Percentiles rank a stretch among this genome's conserved stretches.
Conservation (phyloP, 768 basidiomycete species). For the Stropharia rugosoannulata region DNA sequence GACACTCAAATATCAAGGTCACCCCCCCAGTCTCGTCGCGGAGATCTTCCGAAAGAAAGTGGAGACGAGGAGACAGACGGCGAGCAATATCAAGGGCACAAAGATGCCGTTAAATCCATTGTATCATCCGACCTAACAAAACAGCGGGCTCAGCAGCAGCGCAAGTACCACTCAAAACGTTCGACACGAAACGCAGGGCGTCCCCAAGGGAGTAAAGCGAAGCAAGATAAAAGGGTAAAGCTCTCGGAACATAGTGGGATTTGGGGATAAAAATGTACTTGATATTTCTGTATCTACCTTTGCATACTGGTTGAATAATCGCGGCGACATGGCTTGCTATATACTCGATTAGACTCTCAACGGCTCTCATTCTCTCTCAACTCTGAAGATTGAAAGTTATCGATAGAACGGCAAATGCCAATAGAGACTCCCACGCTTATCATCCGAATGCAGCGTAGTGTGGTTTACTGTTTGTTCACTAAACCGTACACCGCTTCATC, state of each 20-base stretch:
- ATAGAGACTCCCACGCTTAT: conserved; percentile 4
- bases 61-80: conserved; percentile 36
- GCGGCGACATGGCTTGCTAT: not conserved
- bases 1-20: conserved; percentile 43
- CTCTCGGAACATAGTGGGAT: conserved; percentile 51
- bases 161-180: conserved; percentile 79
- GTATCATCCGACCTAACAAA: conserved; percentile 64
- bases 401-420: not conserved
- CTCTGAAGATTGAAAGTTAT: not conserved
- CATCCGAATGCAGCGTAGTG: not conserved
- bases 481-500: not conserved
- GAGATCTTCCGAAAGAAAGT: conserved; percentile 26
- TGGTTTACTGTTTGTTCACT: conserved; percentile 1
- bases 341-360: not conserved
- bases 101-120: conserved; percentile 48
- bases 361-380: not conserved
- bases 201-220: conserved; percentile 82
- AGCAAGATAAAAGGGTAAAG: conserved; percentile 69
- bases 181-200: conserved; percentile 61
- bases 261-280: conserved; percentile 47
- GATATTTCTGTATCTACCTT: not conserved
- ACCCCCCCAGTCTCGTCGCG: conserved; percentile 49
- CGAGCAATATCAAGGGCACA: conserved; percentile 29
- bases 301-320: not conserved
- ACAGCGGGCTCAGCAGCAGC: conserved; percentile 58